Conservation (phyloP, 2,329 filamentous ascomycete species). For the Calonectria pauciramosa region DNA sequence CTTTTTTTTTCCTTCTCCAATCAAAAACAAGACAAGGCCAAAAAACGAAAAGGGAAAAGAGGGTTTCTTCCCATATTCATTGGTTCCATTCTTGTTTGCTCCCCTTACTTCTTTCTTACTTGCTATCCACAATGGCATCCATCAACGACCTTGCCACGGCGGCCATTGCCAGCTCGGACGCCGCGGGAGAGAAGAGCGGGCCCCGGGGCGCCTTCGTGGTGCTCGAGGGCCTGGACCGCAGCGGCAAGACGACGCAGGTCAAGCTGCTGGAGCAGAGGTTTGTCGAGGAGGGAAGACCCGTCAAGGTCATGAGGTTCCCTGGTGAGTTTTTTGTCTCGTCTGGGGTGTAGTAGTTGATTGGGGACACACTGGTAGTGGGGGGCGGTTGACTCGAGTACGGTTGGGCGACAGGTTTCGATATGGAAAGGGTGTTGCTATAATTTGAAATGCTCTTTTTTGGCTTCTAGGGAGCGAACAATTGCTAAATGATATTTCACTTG, state of each 20-base stretch:
- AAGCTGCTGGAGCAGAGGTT: slow-evolving; percentile 73
- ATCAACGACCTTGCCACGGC: slow-evolving; percentile 65
- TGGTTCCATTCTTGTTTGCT: not conserved
- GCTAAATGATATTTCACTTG: slow-evolving; percentile 17
- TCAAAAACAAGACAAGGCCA: not conserved
- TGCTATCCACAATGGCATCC: slow-evolving; percentile 54
- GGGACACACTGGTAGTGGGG: not conserved
- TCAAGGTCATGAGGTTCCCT: slow-evolving; percentile 70
- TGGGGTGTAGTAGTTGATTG: not conserved
- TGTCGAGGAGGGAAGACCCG: slow-evolving; percentile 61
- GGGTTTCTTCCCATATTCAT: not conserved
- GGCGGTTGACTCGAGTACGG: not conserved
- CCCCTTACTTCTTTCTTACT: not conserved
- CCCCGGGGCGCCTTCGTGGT: slow-evolving; percentile 79
- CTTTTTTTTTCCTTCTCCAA: not conserved
- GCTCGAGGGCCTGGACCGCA: slow-evolving; percentile 89
- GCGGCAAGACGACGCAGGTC: slow-evolving; percentile 94
- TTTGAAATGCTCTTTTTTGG: not conserved
- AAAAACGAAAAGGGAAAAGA: not conserved
- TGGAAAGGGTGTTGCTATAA: not conserved
- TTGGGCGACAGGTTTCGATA: not conserved
- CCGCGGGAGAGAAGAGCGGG: slow-evolving; percentile 39
- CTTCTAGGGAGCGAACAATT: not conserved
- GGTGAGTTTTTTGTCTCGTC: slow-evolving; percentile 55
- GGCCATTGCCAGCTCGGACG: slow-evolving; percentile 59